Conservation (phyloP, 2,329 filamentous ascomycete species). For the Apiospora marii region DNA sequence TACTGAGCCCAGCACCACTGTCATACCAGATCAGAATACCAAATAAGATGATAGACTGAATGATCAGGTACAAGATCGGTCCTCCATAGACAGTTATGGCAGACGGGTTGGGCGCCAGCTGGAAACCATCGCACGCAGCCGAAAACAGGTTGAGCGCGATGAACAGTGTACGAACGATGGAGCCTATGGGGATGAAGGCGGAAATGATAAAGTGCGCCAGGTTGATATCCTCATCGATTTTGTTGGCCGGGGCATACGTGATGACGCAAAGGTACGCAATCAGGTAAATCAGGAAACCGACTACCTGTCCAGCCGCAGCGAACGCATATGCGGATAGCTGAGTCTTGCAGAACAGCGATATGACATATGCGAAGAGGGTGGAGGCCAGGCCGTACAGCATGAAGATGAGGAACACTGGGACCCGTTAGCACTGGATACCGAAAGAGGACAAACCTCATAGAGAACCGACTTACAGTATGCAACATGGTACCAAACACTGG, state of each 20-base stretch:
- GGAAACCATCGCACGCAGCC: slow-evolving; percentile 71
- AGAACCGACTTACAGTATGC: slow-evolving; percentile 60
- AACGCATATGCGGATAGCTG: slow-evolving; percentile 88
- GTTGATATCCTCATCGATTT: slow-evolving; percentile 71
- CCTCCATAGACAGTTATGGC: slow-evolving; percentile 80
- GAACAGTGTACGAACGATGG: slow-evolving; percentile 76
- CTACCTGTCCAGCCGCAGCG: slow-evolving; percentile 77
- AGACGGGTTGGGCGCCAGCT: slow-evolving; percentile 73
- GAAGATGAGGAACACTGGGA: slow-evolving; percentile 75
- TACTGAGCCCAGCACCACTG: slow-evolving; percentile 69
- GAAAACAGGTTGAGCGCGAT: slow-evolving; percentile 85
- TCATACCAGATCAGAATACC: slow-evolving; percentile 81
- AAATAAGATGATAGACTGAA: slow-evolving; percentile 78
- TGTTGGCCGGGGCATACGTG: slow-evolving; percentile 75
- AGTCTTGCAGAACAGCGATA: slow-evolving; percentile 80
- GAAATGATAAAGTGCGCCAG: slow-evolving; percentile 80
- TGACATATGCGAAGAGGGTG: slow-evolving; percentile 78
- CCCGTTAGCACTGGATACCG: not conserved
- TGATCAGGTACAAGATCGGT: slow-evolving; percentile 81
- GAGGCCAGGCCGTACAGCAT: slow-evolving; percentile 83
- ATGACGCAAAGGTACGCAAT: slow-evolving; percentile 76
- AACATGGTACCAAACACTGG: slow-evolving; percentile 76
- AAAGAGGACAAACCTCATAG: not conserved
- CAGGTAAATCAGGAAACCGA: slow-evolving; percentile 75
- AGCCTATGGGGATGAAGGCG: slow-evolving; percentile 78